Evolutionary conservation across 2,329 filamentous ascomycete genomes (phyloP).

Genomic region (Ustilaginoidea virens): DNA sequence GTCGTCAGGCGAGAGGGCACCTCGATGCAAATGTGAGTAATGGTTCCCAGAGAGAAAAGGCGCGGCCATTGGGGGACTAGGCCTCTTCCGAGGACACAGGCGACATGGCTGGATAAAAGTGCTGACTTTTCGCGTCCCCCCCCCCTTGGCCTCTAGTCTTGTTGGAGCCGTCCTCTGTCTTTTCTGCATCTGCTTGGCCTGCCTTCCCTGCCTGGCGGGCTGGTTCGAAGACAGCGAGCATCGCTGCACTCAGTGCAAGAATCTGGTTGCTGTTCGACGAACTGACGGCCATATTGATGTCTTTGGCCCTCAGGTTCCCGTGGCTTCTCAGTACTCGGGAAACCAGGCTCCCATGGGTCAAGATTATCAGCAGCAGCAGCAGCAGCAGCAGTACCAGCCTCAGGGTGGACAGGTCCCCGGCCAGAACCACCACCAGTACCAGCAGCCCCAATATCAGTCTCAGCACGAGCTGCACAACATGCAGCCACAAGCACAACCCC

Average conservation of each 20-base stretch:
- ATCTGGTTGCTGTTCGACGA: constrained; percentile 12
- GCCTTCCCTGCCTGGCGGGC: constrained; percentile 15
- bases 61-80: too few relatives aligned
- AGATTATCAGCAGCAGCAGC: constrained; percentile 2
- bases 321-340: constrained; percentile 7
- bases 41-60: neutral
- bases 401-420: constrained; percentile 2
- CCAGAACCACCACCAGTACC: neutral
- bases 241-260: constrained; percentile 14
- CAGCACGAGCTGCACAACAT: too few relatives aligned
- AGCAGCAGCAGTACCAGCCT: constrained; percentile 1
- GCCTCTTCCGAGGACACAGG: neutral
- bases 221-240: constrained; percentile 18
- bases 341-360: constrained; percentile 5
- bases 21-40: constrained; percentile 12
- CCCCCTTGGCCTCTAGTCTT: constrained; percentile 7
- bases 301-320: constrained; percentile 7
- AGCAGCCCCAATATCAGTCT: neutral
- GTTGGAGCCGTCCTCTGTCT: constrained; percentile 15
- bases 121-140: neutral
- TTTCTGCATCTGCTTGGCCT: constrained; percentile 16
- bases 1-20: constrained; percentile 10
- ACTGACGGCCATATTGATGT: constrained; percentile 10
- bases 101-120: neutral
- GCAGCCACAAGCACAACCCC: too few relatives aligned